Evolutionary conservation across 2,329 filamentous ascomycete genomes (phyloP).

Genomic region (Colletotrichum sp.): DNA sequence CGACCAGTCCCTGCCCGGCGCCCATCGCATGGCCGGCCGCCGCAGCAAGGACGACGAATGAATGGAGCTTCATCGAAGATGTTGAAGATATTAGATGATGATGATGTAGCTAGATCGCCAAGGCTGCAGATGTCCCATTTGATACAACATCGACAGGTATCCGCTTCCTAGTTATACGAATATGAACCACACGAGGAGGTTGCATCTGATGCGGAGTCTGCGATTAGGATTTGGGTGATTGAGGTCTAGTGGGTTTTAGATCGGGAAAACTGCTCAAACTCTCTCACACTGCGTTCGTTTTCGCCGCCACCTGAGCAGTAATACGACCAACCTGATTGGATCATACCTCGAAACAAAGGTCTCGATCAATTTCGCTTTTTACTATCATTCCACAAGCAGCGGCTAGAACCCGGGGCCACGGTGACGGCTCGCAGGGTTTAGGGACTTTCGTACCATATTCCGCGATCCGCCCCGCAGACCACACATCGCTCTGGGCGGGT

Average conservation of each 20-base stretch:
- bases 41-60: background rate
- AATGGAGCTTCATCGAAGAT: background rate
- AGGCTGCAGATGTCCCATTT: background rate
- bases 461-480: background rate
- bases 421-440: background rate
- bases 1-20: background rate
- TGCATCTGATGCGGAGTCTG: background rate
- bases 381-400: background rate
- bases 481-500: accelerated
- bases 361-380: background rate
- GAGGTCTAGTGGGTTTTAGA: background rate
- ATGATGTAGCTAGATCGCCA: background rate
- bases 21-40: background rate
- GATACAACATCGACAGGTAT: background rate
- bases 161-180: background rate
- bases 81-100: background rate
- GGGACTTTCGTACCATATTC: background rate
- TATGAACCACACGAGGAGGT: background rate
- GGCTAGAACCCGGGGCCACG: background rate
- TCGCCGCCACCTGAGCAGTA: background rate
- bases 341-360: background rate
- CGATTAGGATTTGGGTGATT: background rate
- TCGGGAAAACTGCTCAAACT: background rate
- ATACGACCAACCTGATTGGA: background rate
- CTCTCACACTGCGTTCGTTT: background rate